These are phyloP conservation scores for Apiotrichum laibachii DNA, from an alignment of 1,284 basidiomycete genomes.

Conservation along the genomic window DNA sequence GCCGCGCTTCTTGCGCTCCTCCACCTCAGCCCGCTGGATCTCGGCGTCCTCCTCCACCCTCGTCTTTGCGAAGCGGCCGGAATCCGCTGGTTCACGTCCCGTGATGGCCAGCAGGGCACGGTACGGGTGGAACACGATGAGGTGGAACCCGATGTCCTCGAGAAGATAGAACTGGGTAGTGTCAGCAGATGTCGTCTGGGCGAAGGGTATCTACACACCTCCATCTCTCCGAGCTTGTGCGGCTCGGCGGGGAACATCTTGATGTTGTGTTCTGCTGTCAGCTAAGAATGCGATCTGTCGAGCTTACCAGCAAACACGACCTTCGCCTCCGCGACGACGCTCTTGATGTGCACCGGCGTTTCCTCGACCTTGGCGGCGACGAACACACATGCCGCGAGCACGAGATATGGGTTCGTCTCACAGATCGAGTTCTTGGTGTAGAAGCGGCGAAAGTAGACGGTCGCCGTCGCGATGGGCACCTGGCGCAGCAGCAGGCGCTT, in stretches of 20 bases:
- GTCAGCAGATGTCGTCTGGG: neutral
- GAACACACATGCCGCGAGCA: conserved; percentile 89
- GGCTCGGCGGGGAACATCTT: conserved; percentile 79
- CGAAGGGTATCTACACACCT: conserved; percentile 44
- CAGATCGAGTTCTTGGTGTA: conserved; percentile 91
- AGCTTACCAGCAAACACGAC: conserved; percentile 70
- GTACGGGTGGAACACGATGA: conserved; percentile 92
- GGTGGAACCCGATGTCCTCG: conserved; percentile 92
- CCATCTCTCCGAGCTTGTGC: conserved; percentile 94
- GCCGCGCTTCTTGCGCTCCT: conserved; percentile 30
- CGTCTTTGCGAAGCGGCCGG: conserved; percentile 39
- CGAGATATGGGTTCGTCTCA: conserved; percentile 89
- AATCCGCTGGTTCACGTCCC: conserved; percentile 53
- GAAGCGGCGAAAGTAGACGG: conserved; percentile 89
- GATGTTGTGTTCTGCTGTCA: conserved; percentile 60
- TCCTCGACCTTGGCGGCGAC: conserved; percentile 97
- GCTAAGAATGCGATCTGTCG: neutral
- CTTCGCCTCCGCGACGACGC: conserved; percentile 78
- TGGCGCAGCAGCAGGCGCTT: conserved; percentile 81
- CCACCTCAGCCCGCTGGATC: conserved; percentile 29
- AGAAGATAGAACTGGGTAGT: conserved; percentile 83
- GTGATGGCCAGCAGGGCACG: conserved; percentile 76
- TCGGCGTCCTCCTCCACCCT: conserved; percentile 45
- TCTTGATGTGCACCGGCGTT: conserved; percentile 90
- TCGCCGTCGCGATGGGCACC: conserved; percentile 86